These are phyloP conservation scores for Groenewaldozyma auringiensis DNA, from an alignment of 1,139 yeast genomes.

Conservation along the genomic window DNA sequence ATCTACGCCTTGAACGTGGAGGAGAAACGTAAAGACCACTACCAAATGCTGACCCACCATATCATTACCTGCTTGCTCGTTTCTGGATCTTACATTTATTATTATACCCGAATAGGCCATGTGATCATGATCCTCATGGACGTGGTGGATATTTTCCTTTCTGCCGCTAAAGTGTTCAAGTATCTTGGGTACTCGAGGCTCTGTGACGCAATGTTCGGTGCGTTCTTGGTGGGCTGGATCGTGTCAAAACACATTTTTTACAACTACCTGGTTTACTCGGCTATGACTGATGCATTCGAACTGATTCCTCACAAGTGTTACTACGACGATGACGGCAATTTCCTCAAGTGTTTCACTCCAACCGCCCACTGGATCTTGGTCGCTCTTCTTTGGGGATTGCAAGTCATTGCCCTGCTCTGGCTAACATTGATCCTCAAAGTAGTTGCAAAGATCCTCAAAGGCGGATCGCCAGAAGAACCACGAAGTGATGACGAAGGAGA, in stretches of 20 bases:
- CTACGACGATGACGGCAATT: conserved; percentile 21
- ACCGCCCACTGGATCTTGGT: conserved; percentile 45
- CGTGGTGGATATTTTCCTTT: conserved; percentile 62
- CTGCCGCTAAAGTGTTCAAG: conserved; percentile 69
- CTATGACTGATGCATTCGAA: conserved; percentile 23
- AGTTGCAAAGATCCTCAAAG: conserved; percentile 59
- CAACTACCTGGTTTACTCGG: conserved; percentile 51
- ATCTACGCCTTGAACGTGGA: conserved; percentile 70
- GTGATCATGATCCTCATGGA: conserved; percentile 76
- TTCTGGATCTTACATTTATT: conserved; percentile 64
- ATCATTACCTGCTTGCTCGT: conserved; percentile 65
- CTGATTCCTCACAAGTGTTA: conserved; percentile 24
- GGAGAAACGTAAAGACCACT: conserved; percentile 70
- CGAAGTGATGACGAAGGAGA: conserved; percentile 72
- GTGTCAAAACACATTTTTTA: conserved; percentile 66
- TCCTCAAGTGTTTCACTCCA: conserved; percentile 53
- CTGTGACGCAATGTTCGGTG: conserved; percentile 64
- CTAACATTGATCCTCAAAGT: conserved; percentile 64
- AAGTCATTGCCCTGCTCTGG: conserved; percentile 65
- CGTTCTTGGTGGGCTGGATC: conserved; percentile 66
- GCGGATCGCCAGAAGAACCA: conserved; percentile 72
- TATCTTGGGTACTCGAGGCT: conserved; percentile 52
- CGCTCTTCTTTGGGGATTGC: conserved; percentile 55
- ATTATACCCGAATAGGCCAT: conserved; percentile 73
- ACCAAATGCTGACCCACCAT: conserved; percentile 85